phyloP scores from a whole-genome alignment of 139 green algal genomes.

The Pycnococcus provasolii region DNA sequence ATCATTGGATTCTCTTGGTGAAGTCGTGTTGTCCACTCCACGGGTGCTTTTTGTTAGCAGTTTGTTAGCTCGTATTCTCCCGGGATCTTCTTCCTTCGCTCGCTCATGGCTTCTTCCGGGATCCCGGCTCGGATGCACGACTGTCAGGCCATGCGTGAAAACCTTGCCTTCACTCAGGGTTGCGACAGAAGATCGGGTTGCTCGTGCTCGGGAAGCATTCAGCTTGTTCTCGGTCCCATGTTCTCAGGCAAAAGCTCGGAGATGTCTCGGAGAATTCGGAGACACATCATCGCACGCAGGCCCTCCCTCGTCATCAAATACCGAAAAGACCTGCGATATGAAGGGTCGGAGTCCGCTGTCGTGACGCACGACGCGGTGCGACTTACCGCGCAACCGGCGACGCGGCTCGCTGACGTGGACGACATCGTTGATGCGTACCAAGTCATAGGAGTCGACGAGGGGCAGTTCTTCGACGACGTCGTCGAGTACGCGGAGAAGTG shows the following conservation, averaged over 20 bases:
- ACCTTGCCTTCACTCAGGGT: no score
- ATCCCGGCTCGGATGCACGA: no score
- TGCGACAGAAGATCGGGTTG: no score
- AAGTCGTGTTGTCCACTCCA: no score
- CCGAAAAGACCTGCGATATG: conserved; percentile 19
- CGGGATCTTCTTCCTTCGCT: no score
- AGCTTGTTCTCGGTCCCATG: conserved; percentile 20
- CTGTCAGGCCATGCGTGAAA: no score
- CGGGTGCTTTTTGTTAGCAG: no score
- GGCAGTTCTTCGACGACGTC: conserved; percentile 30
- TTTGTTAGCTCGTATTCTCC: no score
- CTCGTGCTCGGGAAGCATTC: background rate
- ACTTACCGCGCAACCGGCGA: background rate
- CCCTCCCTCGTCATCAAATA: conserved; percentile 20
- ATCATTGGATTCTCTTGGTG: no score
- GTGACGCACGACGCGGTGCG: conserved; percentile 12
- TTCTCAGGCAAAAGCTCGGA: conserved; percentile 30
- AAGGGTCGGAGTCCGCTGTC: conserved; percentile 1
- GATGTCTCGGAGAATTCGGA: conserved; percentile 13
- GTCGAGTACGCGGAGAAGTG: conserved; percentile 25
- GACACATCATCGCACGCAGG: conserved; percentile 10
- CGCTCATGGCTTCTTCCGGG: no score
- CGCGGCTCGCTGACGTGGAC: conserved; percentile 15
- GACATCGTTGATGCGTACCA: conserved; percentile 23
- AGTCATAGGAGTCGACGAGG: conserved; percentile 32